Percentiles rank a stretch among this genome's conserved stretches.
phyloP scores from a whole-genome alignment of 345 rosid species.

The Camelina sativa region DNA sequence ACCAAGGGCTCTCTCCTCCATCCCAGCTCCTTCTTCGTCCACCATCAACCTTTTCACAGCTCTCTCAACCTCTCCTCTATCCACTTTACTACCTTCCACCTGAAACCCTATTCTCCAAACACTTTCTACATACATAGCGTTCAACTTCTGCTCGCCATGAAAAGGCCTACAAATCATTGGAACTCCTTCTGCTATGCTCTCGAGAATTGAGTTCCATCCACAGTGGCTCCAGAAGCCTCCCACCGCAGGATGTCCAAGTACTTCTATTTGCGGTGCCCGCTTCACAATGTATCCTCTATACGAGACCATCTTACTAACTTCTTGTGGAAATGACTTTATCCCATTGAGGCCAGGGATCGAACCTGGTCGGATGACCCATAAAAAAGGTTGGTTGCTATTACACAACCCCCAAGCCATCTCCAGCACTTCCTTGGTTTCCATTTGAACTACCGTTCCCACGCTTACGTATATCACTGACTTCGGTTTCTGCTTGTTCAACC shows the following conservation, averaged over 20 bases:
- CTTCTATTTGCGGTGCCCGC: slow-evolving; percentile 45
- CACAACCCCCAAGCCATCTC: slow-evolving; percentile 46
- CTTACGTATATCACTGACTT: slow-evolving; percentile 58
- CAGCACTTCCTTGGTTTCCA: slow-evolving; percentile 7
- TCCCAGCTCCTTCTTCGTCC: slow-evolving; percentile 1
- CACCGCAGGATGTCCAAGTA: slow-evolving; percentile 39
- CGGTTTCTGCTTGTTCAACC: slow-evolving; percentile 43
- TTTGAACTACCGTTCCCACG: slow-evolving; percentile 53
- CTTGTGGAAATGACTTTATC: slow-evolving; percentile 32
- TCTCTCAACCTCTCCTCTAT: not conserved
- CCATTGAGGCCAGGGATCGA: not conserved
- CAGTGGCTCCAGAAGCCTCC: slow-evolving; percentile 51
- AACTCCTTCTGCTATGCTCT: slow-evolving; percentile 43
- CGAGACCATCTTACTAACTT: slow-evolving; percentile 18
- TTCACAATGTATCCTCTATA: slow-evolving; percentile 37
- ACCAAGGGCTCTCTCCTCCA: not conserved
- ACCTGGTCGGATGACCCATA: slow-evolving; percentile 44
- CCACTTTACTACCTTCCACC: slow-evolving; percentile 6
- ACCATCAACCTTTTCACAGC: slow-evolving; percentile 21
- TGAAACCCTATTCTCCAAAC: slow-evolving; percentile 35
- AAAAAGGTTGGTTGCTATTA: slow-evolving; percentile 43
- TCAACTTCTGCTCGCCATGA: slow-evolving; percentile 42
- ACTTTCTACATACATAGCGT: slow-evolving; percentile 29
- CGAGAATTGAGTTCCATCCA: slow-evolving; percentile 49
- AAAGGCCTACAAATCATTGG: slow-evolving; percentile 50